Evolutionary conservation across 169 alveolate species (phyloP), one percentile per base, ranked within the genome.

Genomic region (Plasmodium fragile): DNA sequence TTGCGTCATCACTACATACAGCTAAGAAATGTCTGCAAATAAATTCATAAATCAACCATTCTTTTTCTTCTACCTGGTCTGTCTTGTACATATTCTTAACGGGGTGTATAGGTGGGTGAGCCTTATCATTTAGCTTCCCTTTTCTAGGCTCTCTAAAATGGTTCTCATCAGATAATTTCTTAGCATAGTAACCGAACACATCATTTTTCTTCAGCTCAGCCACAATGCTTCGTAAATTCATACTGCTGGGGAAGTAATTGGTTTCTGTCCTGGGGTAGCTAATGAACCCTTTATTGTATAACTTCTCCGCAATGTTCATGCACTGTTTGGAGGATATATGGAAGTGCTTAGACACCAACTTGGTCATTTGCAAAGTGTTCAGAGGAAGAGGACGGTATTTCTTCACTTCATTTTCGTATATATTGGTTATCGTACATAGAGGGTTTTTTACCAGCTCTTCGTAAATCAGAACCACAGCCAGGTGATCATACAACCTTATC

Each of bases 71-170:
- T 39, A 96, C 93, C 65, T 97, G 95, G 10, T 95, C 96, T 45
- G 94, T 94, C 92, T 96, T 93, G 82, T 94, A 55, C 70, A 98
- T 96, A 81, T 92, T 92, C 94, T 99, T 98, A n/a, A 99, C 99
- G 1, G 99, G 99, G 94, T 99, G 99, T 39, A 99, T 99, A 1
- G 99, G 99, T 22, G 99, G 99, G 96, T 99, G 99, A 2, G 99
- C 99, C 82, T 98, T 97, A 94, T 99, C 99, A 96, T 99, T 99
- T 78, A 97, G 95, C 41, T 96, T 97, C 7, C 99, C 99, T 93
- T 95, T 97, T 78, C 98, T 92, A 10, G 99, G 70, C 92, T 97
- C 43, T 92, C 95, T 82, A 90, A 55, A 79, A 65, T 45, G 6
- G 78, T 77, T 45, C 18, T 49, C n/a, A 18, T 70, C 18, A 3